Evolutionary conservation across 495 filamentous ascomycete genomes (phyloP), one percentile per base, ranked within the genome.

Genomic region (Penicillium chermesinum): DNA sequence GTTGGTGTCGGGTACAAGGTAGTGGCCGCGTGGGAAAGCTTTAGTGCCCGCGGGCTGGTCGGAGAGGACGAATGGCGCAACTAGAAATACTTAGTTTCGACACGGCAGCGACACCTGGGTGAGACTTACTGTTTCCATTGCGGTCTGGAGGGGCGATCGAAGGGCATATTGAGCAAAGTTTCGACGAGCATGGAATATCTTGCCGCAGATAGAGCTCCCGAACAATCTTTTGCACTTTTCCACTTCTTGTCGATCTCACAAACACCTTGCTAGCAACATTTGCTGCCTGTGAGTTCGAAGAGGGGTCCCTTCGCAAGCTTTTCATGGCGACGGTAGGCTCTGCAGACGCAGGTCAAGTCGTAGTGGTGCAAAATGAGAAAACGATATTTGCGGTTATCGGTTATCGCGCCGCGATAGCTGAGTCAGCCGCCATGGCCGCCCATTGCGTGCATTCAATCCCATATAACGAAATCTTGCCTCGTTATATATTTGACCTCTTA

Each of bases 191-290:
- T 25, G 93, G 93, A 55, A 97, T 97, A 65, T 99, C 94, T 72
- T 89, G 84, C 57, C 93, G 81, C 22, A 99, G 77, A 70, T 99
- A 97, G 44, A 97, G 72, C 74, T 99, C 93, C 38, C 89, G 82
- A 49, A 97, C 94, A 64, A 99, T 91, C 73, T 99, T 98, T 70
- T 95, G 89, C 49, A 97, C 93, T 72, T 96, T 97, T 60, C 93
- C 93, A 66, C 80, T 88, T 65, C 86, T 91, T 14, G 89, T 91
- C 20, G 93, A 96, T 48, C 93, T 76, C 51, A 97, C 85, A 58
- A 90, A 99, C 53, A 93, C 79, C 72, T 97, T 95, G 78, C 85
- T 95, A 38, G 84, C 86, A 46, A 95, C 86, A 65, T 86, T 93
- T 40, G 80, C 73, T n/a, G 81, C 75, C 41, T 80, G 75, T 13